Conservation (phyloP, 140 eudicot genomes). For the Anethum foeniculum region DNA sequence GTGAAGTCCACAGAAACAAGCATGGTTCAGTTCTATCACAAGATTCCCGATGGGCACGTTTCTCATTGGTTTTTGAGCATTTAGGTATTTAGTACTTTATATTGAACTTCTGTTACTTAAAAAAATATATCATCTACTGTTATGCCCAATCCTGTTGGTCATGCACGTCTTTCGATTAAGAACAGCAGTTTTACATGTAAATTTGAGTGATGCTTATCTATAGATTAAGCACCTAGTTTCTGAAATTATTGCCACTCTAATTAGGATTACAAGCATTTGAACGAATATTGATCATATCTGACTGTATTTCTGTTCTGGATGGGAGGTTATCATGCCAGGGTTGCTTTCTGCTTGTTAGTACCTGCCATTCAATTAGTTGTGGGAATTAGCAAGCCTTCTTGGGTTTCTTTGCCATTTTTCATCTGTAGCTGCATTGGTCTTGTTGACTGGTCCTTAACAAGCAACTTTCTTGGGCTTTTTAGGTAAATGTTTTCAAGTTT, state of each 20-base stretch:
- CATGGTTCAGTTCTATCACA: constrained; percentile 37
- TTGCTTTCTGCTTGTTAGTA: constrained; percentile 72
- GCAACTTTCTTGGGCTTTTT: constrained; percentile 95
- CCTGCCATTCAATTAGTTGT: constrained; percentile 81
- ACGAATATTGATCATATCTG: constrained; percentile 5
- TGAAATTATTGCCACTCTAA: neutral
- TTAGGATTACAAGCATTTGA: neutral
- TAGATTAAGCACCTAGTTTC: neutral
- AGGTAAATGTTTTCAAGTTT: constrained; percentile 41
- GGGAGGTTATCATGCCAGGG: constrained; percentile 75
- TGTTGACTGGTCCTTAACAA: constrained; percentile 89
- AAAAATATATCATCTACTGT: neutral
- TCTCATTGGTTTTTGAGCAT: constrained; percentile 42
- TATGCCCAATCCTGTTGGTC: neutral
- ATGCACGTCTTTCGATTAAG: neutral
- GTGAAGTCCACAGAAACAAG: constrained; percentile 51
- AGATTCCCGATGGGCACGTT: constrained; percentile 45
- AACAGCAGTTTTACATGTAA: neutral
- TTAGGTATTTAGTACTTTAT: constrained; percentile 42
- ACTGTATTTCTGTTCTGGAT: constrained; percentile 18
- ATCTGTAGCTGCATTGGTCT: constrained; percentile 93
- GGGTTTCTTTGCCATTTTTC: constrained; percentile 95
- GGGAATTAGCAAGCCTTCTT: constrained; percentile 92
- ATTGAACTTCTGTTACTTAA: neutral
- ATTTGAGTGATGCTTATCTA: neutral